Evolutionary conservation across 1,284 basidiomycete species (phyloP).

Genomic region (Moesziomyces antarcticus): DNA sequence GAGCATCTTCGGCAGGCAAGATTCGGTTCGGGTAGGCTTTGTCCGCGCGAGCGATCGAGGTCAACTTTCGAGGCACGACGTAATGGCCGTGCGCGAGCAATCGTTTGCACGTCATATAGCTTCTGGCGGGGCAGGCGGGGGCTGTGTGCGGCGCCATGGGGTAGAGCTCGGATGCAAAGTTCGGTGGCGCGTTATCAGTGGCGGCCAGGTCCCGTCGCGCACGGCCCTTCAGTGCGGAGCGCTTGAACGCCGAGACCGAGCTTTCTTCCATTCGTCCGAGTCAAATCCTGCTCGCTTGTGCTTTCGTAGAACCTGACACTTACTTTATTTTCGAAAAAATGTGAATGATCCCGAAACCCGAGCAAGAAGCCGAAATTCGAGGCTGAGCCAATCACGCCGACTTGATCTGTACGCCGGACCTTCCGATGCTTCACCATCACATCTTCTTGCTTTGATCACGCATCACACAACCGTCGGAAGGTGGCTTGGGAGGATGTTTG

Average conservation of each 20-base stretch:
- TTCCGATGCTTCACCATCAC: neutral
- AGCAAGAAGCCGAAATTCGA: neutral
- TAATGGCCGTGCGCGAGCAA: too few species aligned
- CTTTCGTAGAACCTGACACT: neutral
- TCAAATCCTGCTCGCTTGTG: too few species aligned
- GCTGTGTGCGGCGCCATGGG: too few species aligned
- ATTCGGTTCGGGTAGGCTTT: too few species aligned
- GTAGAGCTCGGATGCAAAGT: too few species aligned
- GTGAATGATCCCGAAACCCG: neutral
- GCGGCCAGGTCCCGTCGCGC: neutral
- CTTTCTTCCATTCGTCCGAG: constrained; percentile 6
- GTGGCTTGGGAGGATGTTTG: neutral
- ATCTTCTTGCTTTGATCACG: too few species aligned
- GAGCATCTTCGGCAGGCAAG: too few species aligned
- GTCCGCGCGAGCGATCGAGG: too few species aligned
- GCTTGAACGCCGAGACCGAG: constrained; percentile 5
- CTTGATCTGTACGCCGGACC: neutral
- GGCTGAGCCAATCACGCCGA: neutral
- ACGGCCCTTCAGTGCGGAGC: neutral
- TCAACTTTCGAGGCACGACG: too few species aligned
- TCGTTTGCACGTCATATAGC: too few species aligned
- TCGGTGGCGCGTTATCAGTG: neutral
- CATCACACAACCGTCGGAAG: too few species aligned
- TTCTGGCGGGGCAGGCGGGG: too few species aligned
- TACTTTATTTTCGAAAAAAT: constrained; percentile 1